Base-by-base conservation (phyloP, 2,329 filamentous ascomycete species). In the Colletotrichum sp. region DNA sequence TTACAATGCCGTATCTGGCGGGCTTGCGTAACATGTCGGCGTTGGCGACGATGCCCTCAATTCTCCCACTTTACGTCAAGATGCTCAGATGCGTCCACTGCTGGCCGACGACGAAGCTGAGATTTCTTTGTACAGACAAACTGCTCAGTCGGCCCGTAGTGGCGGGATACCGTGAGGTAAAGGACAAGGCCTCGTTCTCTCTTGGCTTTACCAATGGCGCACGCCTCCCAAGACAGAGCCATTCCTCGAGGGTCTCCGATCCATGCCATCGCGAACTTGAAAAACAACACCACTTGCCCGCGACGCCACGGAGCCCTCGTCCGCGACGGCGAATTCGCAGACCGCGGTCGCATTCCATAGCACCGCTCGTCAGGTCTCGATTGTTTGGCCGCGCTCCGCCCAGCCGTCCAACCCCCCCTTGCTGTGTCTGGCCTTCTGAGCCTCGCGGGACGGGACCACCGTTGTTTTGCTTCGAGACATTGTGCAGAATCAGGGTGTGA, bases 391-490 rank as follows among this genome's bases (percentile, higher is more conserved):
- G 24, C 13, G 62, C 26, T 38, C 43, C 69, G n/a, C 38, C 30
- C 56, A 32, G n/a, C 18, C 24, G 28, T 63, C 38, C 21, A 13
- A 32, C 26, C 43, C 18, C 18, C 18, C 56, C 24, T 28, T 36
- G 21, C 28, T 55, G 61, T 68, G 55, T 21, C 38, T 68, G 52
- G 18, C 24, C 30, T 36, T 68, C 36, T 73, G 61, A 52, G 62
- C 69, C 38, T 64, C 58, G 13, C 73, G 48, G 58, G 43, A 75
- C 58, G 34, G 63, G 73, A 52, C 63, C 69, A 28, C 69, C 48
- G 12, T 69, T 69, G 73, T 75, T 73, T 75, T 58, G 69, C 24
- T n/a, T 28, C 59, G 32, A 75, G 69, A 75, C 73, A 75, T 72
- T 58, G 56, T 24, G 24, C 73, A 68, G 73, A 67, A 38, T 58